Evolutionary conservation across 345 rosid species (phyloP), one percentile per base, ranked within the genome.

Genomic region (Acer yangbiense): DNA sequence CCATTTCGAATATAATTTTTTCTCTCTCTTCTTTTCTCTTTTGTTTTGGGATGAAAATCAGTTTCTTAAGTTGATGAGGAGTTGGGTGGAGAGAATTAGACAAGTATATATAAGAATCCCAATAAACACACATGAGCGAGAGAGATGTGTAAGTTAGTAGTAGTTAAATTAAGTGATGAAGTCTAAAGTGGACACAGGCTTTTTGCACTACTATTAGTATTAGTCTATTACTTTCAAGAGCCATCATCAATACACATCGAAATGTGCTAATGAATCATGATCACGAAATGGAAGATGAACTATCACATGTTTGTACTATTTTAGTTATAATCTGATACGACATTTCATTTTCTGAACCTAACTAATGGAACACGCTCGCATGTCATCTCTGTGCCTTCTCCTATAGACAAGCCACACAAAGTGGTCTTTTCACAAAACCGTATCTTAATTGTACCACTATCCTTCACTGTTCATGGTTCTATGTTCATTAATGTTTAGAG

Each of bases 151-250:
- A 35, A 29, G 48, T 18, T 77, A 18, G 29, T 9, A 18, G 17
- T 1, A 43, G 46, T 29, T 16, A 50, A 50, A 50, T 3, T 54
- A 46, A 46, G 35, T 39, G 27, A 9, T 29, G 32, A 79, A 35
- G 50, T 60, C 70, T 52, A 18, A 69, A 78, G 84, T 80, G 85
- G 86, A 48, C 77, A 39, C 50, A 39, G n/a, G 65, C 63, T 25
- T 50, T 72, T 76, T 57, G 54, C 80, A 71, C 76, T 35, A 35
- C 39, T 29, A 29, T 29, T 29, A 29, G 32, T 35, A 35, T 35
- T 35, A 35, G 39, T 35, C 7, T 82, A 66, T 48, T 78, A 74
- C 20, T 71, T 68, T 16, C n/a, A n/a, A 16, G 62, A 5, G 39
- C 11, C 62, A 57, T 57, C 21, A n/a, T 57, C 62, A 17, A 18